These are phyloP conservation scores for Elongisporangium anandrum DNA, from an alignment of 352 stramenopile species.

Conservation along the genomic window DNA sequence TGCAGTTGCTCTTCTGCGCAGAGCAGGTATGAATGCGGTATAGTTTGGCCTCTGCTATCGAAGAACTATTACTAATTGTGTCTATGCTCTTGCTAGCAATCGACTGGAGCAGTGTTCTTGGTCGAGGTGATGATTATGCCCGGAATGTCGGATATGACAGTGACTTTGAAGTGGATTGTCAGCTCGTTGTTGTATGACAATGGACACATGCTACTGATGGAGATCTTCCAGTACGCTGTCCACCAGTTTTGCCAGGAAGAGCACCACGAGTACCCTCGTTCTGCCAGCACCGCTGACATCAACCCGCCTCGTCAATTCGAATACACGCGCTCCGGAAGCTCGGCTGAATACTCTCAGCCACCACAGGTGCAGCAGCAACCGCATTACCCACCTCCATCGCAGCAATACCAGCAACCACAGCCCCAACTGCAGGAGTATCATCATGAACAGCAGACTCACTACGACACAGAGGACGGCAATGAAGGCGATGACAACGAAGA, in stretches of 20 bases:
- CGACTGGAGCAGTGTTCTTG: conserved; percentile 78
- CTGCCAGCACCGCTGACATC: not conserved
- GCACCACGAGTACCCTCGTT: conserved; percentile 5
- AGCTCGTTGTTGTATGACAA: conserved; percentile 85
- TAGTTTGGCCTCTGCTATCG: not conserved
- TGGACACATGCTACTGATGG: conserved; percentile 74
- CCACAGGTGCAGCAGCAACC: conserved; percentile 8
- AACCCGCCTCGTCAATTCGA: not conserved
- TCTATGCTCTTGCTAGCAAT: conserved; percentile 31
- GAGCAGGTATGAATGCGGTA: conserved; percentile 52
- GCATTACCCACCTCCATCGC: conserved; percentile 4
- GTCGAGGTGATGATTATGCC: conserved; percentile 78
- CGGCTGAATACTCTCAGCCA: not conserved
- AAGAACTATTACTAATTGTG: conserved; percentile 4
- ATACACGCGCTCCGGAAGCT: not conserved
- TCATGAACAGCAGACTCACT: conserved; percentile 11
- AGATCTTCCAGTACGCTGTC: conserved; percentile 74
- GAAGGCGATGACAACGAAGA: conserved; percentile 5
- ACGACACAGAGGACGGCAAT: conserved; percentile 18
- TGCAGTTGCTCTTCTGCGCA: conserved; percentile 75
- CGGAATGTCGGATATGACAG: conserved; percentile 68
- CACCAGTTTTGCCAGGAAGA: conserved; percentile 51
- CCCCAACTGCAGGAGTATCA: conserved; percentile 9
- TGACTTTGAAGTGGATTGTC: conserved; percentile 88
- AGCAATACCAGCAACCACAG: conserved; percentile 14